Evolutionary conservation across 495 filamentous ascomycete genomes (phyloP), one percentile per base, ranked within the genome.

Genomic region (Corynascus novoguineensis): DNA sequence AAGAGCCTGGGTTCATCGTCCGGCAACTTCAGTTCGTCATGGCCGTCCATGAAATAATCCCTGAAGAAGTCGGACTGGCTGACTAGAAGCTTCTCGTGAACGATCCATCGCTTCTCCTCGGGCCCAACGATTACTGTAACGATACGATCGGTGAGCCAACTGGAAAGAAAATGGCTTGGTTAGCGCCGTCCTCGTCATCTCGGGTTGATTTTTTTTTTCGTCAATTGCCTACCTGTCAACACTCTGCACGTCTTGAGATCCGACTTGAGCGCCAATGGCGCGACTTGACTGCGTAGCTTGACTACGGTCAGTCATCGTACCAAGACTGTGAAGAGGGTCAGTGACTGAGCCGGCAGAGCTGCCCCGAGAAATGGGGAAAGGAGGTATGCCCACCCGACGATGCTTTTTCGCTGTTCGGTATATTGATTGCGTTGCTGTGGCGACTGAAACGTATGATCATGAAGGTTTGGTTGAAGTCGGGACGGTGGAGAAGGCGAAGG

Each of bases 31-130:
- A 68, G 38, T 32, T 62, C 63, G 2, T 22, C 50, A 5, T 17
- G 0, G 14, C 50, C 55, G 3, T 5, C 1, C 5, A 17, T 28
- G 31, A 68, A 56, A 19, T 56, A 15, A 5, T 38, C 32, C 22
- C 50, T 31, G 22, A 70, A 68, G 55, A 55, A 68, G 2, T 54
- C 53, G 1, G 67, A 70, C 45, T 62, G 59, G 34, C 17, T 44
- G 3, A 42, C 45, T 2, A 70, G 50, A 0, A 70, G 59, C 25
- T 64, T 58, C 59, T 64, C 65, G 42, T 70, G 67, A 12, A 70
- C 65, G 0, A 50, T 17, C 44, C 54, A 63, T 4, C 44, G 44
- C 35, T 63, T 58, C 28, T 54, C 32, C 21, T 60, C 44, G 6
- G 58, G 27, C 5, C 63, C 65, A 47, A 66, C 52, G 3, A 2